These are phyloP conservation scores for Eimeria falciformis DNA, from an alignment of 169 alveolate species.

Conservation along the genomic window DNA sequence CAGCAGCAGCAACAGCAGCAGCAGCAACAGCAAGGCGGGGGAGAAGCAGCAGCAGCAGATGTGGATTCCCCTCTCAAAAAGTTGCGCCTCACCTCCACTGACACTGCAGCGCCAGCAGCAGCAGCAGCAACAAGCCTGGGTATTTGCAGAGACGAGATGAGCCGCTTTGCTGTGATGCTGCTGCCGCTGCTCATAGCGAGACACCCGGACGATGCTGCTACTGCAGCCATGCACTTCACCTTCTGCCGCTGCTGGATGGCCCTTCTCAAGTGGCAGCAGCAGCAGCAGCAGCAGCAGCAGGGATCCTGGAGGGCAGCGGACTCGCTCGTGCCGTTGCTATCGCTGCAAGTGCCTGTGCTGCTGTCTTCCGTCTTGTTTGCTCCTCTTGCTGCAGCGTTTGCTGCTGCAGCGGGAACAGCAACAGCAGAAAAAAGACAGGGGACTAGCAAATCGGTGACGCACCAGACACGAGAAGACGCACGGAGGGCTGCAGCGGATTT, in stretches of 20 bases:
- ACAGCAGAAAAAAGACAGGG: constrained; percentile 14
- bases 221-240: constrained; percentile 46
- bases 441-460: background rate
- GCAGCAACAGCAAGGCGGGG: constrained; percentile 4
- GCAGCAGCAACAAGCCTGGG: background rate
- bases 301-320: background rate
- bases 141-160: constrained; percentile 19
- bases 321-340: constrained; percentile 33
- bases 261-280: constrained; percentile 47
- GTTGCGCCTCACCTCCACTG: constrained; percentile 33
- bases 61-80: constrained; percentile 35
- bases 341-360: constrained; percentile 58
- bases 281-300: background rate
- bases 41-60: constrained; percentile 23
- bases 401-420: constrained; percentile 19
- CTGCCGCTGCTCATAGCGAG: constrained; percentile 60
- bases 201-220: constrained; percentile 37
- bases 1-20: background rate
- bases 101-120: background rate
- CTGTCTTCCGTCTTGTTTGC: constrained; percentile 53
- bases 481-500: constrained; percentile 71
- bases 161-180: background rate
- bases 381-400: constrained; percentile 26
- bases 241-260: constrained; percentile 72
- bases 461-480: constrained; percentile 61